A percentile compares a stretch with the other conserved stretches of the same genome.
Conservation (phyloP, 257 asterid species). For the Mentha longifolia region DNA sequence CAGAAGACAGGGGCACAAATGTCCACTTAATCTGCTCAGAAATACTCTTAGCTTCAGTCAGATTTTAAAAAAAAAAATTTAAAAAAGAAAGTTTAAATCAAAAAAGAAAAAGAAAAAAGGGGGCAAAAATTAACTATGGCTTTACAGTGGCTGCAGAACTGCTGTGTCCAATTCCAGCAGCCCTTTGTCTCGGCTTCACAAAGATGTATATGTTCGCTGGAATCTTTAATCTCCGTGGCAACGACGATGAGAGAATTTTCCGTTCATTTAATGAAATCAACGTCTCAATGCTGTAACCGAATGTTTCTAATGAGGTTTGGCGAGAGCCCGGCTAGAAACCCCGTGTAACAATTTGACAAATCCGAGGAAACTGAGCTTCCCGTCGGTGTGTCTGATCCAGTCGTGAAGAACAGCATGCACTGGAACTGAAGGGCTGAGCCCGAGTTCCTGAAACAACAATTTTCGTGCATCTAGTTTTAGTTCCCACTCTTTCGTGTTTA, state of each 20-base stretch:
- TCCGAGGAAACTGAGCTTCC: conserved; percentile 92
- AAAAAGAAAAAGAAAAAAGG: background rate
- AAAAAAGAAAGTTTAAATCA: background rate
- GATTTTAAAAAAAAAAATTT: conserved; percentile 17
- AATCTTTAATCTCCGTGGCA: background rate
- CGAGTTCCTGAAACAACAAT: conserved; percentile 69
- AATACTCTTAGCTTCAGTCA: conserved; percentile 41
- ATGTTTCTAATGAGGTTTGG: conserved; percentile 58
- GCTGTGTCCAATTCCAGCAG: background rate
- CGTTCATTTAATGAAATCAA: background rate
- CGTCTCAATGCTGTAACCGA: background rate
- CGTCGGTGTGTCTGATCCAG: conserved; percentile 92
- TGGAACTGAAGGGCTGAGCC: conserved; percentile 85
- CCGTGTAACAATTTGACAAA: conserved; percentile 87
- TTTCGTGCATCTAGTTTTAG: background rate
- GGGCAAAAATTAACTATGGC: conserved; percentile 33
- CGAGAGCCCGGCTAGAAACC: conserved; percentile 65
- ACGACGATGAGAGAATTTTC: no score
- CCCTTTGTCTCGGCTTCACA: background rate
- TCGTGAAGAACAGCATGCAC: conserved; percentile 90
- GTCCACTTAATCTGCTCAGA: conserved; percentile 37
- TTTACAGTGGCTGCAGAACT: conserved; percentile 36
- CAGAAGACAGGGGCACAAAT: conserved; percentile 32
- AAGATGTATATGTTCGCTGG: background rate
- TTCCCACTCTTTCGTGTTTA: background rate